These are phyloP conservation scores for Penicillium sp. DNA, from an alignment of 2,329 filamentous ascomycete genomes.

Conservation along the genomic window DNA sequence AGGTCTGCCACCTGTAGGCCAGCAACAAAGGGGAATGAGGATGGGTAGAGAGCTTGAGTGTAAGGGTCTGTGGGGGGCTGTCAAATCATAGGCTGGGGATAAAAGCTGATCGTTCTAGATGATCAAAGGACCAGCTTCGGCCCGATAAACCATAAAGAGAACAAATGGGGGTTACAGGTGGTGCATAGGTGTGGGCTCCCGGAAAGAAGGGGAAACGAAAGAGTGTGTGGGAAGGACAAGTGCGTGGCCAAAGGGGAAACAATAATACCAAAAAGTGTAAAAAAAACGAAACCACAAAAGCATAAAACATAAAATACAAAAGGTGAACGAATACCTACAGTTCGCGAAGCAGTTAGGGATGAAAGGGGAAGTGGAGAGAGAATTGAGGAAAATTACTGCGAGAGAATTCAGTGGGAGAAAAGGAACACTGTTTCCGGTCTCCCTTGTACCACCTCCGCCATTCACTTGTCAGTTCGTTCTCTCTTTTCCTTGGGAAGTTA, in stretches of 20 bases:
- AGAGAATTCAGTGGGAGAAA: not conserved
- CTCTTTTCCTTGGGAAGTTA: not conserved
- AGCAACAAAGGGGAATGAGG: not conserved
- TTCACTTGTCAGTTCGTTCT: not conserved
- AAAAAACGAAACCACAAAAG: slow-evolving; percentile 2
- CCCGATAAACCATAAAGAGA: slow-evolving; percentile 11
- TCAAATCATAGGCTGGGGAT: slow-evolving; percentile 3
- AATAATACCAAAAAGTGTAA: slow-evolving; percentile 1
- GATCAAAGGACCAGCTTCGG: slow-evolving; percentile 8
- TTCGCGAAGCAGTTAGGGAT: slow-evolving; percentile 22
- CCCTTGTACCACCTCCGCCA: not conserved
- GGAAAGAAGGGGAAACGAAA: slow-evolving; percentile 4
- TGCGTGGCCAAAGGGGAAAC: slow-evolving; percentile 20
- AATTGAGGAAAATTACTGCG: slow-evolving; percentile 24
- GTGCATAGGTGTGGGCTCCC: slow-evolving; percentile 14
- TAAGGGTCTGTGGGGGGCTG: not conserved
- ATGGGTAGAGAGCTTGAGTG: not conserved
- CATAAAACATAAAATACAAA: slow-evolving; percentile 11
- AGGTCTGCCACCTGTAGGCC: not conserved
- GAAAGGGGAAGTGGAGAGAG: slow-evolving; percentile 26
- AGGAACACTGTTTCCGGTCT: not conserved
- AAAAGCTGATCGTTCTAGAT: slow-evolving; percentile 6
- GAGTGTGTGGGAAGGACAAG: slow-evolving; percentile 4
- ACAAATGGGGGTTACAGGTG: slow-evolving; percentile 9
- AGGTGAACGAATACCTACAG: slow-evolving; percentile 17